A percentile compares a stretch with the other conserved stretches of the same genome.
Conservation (phyloP, 257 asterid species). For the Vinca minor region DNA sequence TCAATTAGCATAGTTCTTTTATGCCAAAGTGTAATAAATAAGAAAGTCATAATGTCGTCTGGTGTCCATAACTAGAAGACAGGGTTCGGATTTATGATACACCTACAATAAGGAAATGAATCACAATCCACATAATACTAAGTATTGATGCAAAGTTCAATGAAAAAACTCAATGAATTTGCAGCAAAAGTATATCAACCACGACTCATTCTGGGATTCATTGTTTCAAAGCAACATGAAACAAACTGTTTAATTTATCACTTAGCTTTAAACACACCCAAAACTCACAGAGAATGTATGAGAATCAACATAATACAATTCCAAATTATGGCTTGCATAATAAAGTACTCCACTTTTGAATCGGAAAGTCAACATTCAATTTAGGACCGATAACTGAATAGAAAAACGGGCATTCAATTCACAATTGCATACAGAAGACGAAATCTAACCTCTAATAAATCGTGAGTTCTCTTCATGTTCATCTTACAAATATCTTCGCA, state of each 20-base stretch:
- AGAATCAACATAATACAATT: background rate
- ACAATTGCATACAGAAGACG: background rate
- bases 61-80: background rate
- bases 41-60: background rate
- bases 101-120: no score
- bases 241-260: background rate
- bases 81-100: background rate
- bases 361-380: no score
- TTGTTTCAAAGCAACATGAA: background rate
- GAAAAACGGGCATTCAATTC: no score
- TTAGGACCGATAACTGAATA: no score
- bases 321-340: background rate
- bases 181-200: background rate
- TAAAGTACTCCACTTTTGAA: no score
- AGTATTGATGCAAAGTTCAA: background rate
- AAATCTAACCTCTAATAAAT: slow-evolving; percentile 60
- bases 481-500: slow-evolving; percentile 82
- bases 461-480: slow-evolving; percentile 98
- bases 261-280: background rate
- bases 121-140: no score
- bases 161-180: background rate
- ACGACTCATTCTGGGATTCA: background rate
- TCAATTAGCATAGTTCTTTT: background rate
- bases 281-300: background rate
- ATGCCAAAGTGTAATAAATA: background rate